Evolutionary conservation across 2,329 filamentous ascomycete species (phyloP), one percentile per base, ranked within the genome.

Genomic region (Cytospora piceicola): DNA sequence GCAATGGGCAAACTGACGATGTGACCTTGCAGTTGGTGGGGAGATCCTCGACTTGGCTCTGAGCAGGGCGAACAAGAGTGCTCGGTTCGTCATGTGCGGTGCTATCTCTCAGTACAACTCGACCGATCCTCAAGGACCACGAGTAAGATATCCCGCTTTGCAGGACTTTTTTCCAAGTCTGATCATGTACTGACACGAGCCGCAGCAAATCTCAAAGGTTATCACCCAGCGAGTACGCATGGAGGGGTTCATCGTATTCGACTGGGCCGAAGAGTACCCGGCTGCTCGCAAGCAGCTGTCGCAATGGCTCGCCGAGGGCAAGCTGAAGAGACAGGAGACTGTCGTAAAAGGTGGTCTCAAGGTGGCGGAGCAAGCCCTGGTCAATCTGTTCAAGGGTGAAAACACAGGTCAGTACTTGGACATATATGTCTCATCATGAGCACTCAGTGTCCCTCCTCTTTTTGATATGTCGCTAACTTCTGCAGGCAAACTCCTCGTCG

Each of bases 191-290:
- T 64, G 22, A 58, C 32, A 27, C 27, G 36, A 17, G 36, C 20
- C 7, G 9, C 46, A 68, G 66, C 66, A 68, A 68, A 68, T 68
- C 4, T 59, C 59, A 51, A 68, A 63, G 49, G 63, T 68, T 22
- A 68, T 68, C 60, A 68, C 66, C 11, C 66, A 68, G 17, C 61
- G 66, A 8, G 53, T 68, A 58, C 63, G 69, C 63, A 86, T 91
- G 81, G 83, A 90, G 77, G 89, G 89, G 0, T 93, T 94, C 77
- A 89, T 93, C 68, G 85, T 92, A 57, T 85, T 91, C 63, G 91
- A 93, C 75, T 91, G 83, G 72, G 76, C 75, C 6, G 78, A 83
- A 61, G 81, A 89, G 72, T 90, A 84, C 73, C 73, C 81, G 0
- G 74, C 78, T 52, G 91, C 89, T 0, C 77, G 84, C 69, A 79